phyloP scores from a whole-genome alignment of 495 filamentous ascomycete genomes.

The Aspergillus incahuasiensis region DNA sequence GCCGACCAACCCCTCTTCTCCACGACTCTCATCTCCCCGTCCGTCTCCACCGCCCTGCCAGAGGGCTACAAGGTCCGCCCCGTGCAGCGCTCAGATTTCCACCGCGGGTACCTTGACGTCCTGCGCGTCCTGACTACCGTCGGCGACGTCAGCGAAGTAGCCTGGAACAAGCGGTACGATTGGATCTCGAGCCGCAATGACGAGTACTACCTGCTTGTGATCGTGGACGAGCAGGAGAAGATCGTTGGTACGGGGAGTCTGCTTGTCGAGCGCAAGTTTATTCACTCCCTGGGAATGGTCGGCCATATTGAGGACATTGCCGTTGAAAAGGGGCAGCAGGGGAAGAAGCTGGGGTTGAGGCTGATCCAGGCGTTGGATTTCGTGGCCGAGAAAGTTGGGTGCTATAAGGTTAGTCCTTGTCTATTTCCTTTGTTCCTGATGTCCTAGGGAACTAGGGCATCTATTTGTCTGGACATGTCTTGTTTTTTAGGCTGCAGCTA shows the following conservation, averaged over 20 bases:
- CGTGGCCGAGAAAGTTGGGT: constrained; percentile 77
- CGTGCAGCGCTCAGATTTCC: constrained; percentile 71
- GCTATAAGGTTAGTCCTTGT: constrained; percentile 70
- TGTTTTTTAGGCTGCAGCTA: too few species aligned
- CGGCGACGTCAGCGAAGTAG: constrained; percentile 72
- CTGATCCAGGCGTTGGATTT: constrained; percentile 93
- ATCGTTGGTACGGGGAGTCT: constrained; percentile 86
- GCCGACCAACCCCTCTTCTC: constrained; percentile 58
- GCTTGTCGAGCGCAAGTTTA: constrained; percentile 65
- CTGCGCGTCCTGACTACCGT: constrained; percentile 89
- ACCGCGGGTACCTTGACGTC: constrained; percentile 74
- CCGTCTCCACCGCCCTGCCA: constrained; percentile 66
- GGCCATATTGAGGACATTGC: constrained; percentile 99
- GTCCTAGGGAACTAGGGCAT: too few species aligned
- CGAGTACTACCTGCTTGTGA: constrained; percentile 79
- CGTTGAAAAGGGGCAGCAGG: constrained; percentile 88
- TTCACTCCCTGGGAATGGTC: constrained; percentile 53
- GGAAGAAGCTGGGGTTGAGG: constrained; percentile 88
- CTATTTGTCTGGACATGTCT: too few species aligned
- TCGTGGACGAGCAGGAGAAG: constrained; percentile 63
- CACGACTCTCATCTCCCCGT: constrained; percentile 68
- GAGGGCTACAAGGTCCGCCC: constrained; percentile 79
- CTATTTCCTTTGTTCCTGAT: not conserved
- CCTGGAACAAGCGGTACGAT: constrained; percentile 75
- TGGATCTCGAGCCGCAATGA: constrained; percentile 76